Evolutionary conservation across 805 yeast genomes (phyloP).

Genomic region (Candida pseudoglaebosa): DNA sequence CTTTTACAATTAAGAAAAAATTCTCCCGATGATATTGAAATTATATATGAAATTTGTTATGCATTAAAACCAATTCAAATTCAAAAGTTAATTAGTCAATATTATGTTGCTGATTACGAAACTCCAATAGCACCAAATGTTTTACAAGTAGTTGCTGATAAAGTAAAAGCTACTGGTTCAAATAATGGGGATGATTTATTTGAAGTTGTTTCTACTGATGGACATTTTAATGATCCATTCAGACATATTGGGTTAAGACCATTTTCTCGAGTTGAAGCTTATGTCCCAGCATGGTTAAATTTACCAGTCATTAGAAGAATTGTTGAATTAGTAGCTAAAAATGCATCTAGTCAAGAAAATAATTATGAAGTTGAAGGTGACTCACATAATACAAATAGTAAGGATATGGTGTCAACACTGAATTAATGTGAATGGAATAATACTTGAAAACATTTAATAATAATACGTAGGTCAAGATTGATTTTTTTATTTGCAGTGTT

Average conservation of each 20-base stretch:
- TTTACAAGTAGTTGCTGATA: slow-evolving; percentile 74
- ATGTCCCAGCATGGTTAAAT: slow-evolving; percentile 91
- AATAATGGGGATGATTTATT: slow-evolving; percentile 58
- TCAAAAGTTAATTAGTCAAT: slow-evolving; percentile 85
- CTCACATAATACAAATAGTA: slow-evolving; percentile 8
- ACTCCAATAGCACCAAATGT: slow-evolving; percentile 83
- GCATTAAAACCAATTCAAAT: slow-evolving; percentile 92
- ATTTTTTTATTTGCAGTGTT: no score
- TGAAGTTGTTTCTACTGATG: slow-evolving; percentile 64
- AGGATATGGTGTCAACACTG: no score
- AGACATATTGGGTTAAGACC: slow-evolving; percentile 71
- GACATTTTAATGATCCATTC: slow-evolving; percentile 81
- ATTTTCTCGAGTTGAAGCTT: slow-evolving; percentile 78
- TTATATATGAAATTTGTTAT: slow-evolving; percentile 92
- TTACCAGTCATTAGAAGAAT: slow-evolving; percentile 86
- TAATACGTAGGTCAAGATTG: no score
- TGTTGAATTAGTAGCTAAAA: slow-evolving; percentile 81
- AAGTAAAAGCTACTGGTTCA: slow-evolving; percentile 59
- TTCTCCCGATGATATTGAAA: slow-evolving; percentile 83
- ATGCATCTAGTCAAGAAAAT: slow-evolving; percentile 65
- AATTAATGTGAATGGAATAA: no score
- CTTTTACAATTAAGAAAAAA: slow-evolving; percentile 87
- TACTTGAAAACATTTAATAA: no score
- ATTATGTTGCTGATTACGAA: slow-evolving; percentile 91
- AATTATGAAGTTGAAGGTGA: slow-evolving; percentile 10